phyloP scores from a whole-genome alignment of 768 basidiomycete genomes.

The Pulveroboletus frians region DNA sequence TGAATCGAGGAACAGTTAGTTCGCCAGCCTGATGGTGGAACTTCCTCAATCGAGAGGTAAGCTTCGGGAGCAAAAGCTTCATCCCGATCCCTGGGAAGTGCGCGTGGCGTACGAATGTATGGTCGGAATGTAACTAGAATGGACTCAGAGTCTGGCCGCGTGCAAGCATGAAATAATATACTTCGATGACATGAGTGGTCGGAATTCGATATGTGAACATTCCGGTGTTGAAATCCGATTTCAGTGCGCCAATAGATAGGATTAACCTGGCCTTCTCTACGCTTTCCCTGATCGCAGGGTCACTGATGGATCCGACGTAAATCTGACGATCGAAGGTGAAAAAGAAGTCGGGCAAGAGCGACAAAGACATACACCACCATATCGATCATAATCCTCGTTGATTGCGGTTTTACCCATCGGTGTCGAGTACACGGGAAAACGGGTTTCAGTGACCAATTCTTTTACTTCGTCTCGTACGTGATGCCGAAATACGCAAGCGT shows the following conservation, averaged over 20 bases:
- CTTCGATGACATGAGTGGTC: conserved; percentile 56
- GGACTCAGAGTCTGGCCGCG: neutral
- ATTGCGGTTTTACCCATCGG: conserved; percentile 81
- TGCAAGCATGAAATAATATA: conserved; percentile 20
- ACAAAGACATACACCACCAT: conserved; percentile 63
- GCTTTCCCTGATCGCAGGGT: conserved; percentile 59
- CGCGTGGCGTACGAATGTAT: conserved; percentile 62
- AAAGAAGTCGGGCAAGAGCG: neutral
- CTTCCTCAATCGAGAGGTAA: conserved; percentile 49
- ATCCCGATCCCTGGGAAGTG: conserved; percentile 64
- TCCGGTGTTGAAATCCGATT: conserved; percentile 84
- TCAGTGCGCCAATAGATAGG: conserved; percentile 63
- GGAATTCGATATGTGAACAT: conserved; percentile 77
- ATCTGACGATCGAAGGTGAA: conserved; percentile 41
- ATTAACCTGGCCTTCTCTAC: conserved; percentile 75
- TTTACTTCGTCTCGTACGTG: conserved; percentile 57
- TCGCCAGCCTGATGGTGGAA: conserved; percentile 37
- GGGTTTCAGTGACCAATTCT: conserved; percentile 58
- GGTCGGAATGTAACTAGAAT: conserved; percentile 67
- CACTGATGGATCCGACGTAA: conserved; percentile 68
- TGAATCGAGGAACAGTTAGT: conserved; percentile 42
- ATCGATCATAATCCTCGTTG: conserved; percentile 64
- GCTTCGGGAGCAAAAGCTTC: conserved; percentile 71
- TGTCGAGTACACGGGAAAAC: conserved; percentile 67
- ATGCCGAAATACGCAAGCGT: conserved; percentile 77